Percentiles rank a stretch among this genome's conserved stretches.
phyloP scores from a whole-genome alignment of 2,329 filamentous ascomycete species.

The Penicillium carneum region DNA sequence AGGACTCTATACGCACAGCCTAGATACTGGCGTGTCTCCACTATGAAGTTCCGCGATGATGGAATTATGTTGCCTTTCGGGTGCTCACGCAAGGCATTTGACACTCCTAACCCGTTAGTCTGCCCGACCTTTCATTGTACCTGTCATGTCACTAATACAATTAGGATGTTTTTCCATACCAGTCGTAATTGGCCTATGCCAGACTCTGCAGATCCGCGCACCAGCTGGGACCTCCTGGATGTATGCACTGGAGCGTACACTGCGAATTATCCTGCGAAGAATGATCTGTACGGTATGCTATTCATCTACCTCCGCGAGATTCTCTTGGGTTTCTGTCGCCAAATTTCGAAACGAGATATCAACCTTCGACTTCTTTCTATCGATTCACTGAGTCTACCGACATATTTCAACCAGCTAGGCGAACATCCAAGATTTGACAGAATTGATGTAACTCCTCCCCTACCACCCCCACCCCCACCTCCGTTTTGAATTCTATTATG shows the following conservation, averaged over 20 bases:
- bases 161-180: not conserved
- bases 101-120: constrained; percentile 6
- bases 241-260: not conserved
- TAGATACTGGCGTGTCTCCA: not conserved
- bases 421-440: not conserved
- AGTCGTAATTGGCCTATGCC: constrained; percentile 2
- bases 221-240: not conserved
- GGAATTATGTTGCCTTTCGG: constrained; percentile 2
- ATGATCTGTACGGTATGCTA: constrained; percentile 3
- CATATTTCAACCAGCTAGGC: not conserved
- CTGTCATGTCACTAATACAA: not conserved
- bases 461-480: too few species aligned
- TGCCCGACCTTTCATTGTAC: not conserved
- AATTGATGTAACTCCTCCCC: not conserved
- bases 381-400: not conserved
- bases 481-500: not conserved
- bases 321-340: not conserved
- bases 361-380: not conserved
- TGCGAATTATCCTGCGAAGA: not conserved
- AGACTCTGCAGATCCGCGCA: not conserved
- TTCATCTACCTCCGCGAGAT: not conserved
- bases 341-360: not conserved
- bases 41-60: not conserved
- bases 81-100: not conserved
- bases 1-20: not conserved